phyloP scores from a whole-genome alignment of 345 rosid genomes.

The Balakata baccata region DNA sequence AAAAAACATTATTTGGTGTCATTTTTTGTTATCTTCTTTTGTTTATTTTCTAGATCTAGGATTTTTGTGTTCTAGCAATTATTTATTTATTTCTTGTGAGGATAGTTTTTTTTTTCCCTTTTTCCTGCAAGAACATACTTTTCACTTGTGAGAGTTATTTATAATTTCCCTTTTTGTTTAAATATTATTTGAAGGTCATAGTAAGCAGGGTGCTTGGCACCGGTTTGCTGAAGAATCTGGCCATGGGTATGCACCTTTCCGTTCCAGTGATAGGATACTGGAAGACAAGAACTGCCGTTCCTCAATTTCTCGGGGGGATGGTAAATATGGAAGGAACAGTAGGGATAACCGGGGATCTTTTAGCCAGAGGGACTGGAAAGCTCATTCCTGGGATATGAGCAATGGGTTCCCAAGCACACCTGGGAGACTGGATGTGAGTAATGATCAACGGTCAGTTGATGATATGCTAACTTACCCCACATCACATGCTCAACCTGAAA shows the following conservation, averaged over 20 bases:
- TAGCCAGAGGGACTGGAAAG: slow-evolving; percentile 71
- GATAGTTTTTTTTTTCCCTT: not conserved
- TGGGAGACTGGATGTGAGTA: slow-evolving; percentile 56
- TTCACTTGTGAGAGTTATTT: slow-evolving; percentile 9
- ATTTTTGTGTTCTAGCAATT: not conserved
- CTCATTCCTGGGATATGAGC: slow-evolving; percentile 58
- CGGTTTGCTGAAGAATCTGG: slow-evolving; percentile 61
- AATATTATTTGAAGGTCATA: slow-evolving; percentile 66
- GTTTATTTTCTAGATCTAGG: slow-evolving; percentile 3
- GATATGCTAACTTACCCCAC: slow-evolving; percentile 44
- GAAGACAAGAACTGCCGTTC: slow-evolving; percentile 57
- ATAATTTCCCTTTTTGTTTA: slow-evolving; percentile 25
- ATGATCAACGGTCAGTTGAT: slow-evolving; percentile 56
- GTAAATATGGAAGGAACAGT: slow-evolving; percentile 57
- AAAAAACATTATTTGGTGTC: not conserved
- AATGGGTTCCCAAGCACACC: slow-evolving; percentile 54
- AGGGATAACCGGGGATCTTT: slow-evolving; percentile 65
- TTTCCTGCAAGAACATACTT: not conserved
- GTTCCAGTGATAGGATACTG: slow-evolving; percentile 52
- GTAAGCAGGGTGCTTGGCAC: slow-evolving; percentile 84
- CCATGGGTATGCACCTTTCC: slow-evolving; percentile 53
- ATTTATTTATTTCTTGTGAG: too few species aligned
- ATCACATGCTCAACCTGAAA: slow-evolving; percentile 40
- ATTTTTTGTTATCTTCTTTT: not conserved
- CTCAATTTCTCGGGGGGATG: slow-evolving; percentile 56